A percentile compares a stretch with the other conserved stretches of the same genome.
Conservation (phyloP, 371 early-diverging fungal genomes). For the Coemansia sp. region DNA sequence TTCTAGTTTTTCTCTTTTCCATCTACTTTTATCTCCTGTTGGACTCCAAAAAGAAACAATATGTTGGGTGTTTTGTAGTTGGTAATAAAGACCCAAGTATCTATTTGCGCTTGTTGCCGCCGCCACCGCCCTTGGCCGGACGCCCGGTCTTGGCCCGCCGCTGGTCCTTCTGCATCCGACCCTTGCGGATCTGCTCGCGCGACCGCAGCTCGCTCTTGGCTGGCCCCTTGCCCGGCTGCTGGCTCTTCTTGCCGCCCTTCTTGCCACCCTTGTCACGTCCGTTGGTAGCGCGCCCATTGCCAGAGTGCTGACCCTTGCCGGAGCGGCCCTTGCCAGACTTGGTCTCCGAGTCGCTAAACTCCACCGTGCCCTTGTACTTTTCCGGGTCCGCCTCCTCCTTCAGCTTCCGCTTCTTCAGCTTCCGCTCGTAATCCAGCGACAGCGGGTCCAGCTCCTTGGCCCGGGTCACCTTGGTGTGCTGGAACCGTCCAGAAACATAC, state of each 20-base stretch:
- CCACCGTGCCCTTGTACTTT: conserved; percentile 46
- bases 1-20: background rate
- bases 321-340: conserved; percentile 27
- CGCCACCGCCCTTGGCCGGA: conserved; percentile 33
- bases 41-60: too few species aligned
- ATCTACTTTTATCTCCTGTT: background rate
- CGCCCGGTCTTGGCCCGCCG: conserved; percentile 61
- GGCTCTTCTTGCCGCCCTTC: conserved; percentile 14
- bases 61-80: too few species aligned
- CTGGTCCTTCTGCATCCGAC: conserved; percentile 69
- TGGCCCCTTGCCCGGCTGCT: conserved; percentile 41
- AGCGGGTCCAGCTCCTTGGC: conserved; percentile 66
- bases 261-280: conserved; percentile 10
- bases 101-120: conserved; percentile 42
- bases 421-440: conserved; percentile 64
- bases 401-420: conserved; percentile 62
- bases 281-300: too few species aligned
- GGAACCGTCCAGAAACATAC: conserved; percentile 54
- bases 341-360: conserved; percentile 55
- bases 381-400: conserved; percentile 23
- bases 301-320: too few species aligned
- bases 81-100: background rate
- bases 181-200: conserved; percentile 82
- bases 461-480: conserved; percentile 61
- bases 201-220: conserved; percentile 78